phyloP scores from a whole-genome alignment of 352 stramenopile genomes.

The Phytophthora macrochlamydospora region DNA sequence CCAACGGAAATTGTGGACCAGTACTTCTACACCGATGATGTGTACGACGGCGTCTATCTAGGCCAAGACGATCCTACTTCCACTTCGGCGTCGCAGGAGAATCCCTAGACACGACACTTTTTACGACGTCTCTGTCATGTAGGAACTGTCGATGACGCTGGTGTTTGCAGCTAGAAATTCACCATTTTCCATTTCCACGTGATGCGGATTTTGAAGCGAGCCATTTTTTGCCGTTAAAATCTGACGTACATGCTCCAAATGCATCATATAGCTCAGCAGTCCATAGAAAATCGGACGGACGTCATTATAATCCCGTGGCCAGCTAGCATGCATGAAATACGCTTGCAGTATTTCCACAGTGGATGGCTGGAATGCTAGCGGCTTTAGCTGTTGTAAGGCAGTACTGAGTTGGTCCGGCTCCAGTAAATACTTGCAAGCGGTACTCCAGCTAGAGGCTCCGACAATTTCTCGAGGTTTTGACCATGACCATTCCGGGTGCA shows the following conservation, averaged over 20 bases:
- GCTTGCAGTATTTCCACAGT: slow-evolving; percentile 32
- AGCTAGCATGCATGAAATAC: slow-evolving; percentile 44
- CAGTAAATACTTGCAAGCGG: slow-evolving; percentile 46
- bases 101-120: too few relatives aligned
- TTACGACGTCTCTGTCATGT: neutral
- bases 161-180: slow-evolving; percentile 18
- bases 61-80: too few relatives aligned
- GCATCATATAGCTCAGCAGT: slow-evolving; percentile 46
- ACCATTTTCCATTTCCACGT: neutral
- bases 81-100: too few relatives aligned
- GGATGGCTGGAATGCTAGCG: slow-evolving; percentile 2
- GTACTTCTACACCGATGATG: too few relatives aligned
- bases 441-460: slow-evolving; percentile 61
- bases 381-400: slow-evolving; percentile 16
- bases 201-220: slow-evolving; percentile 9
- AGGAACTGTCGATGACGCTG: slow-evolving; percentile 19
- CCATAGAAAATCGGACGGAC: slow-evolving; percentile 34
- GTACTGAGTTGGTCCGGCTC: slow-evolving; percentile 32
- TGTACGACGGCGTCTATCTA: too few relatives aligned
- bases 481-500: slow-evolving; percentile 48
- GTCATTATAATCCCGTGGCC: slow-evolving; percentile 33
- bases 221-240: slow-evolving; percentile 35
- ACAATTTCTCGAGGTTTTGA: slow-evolving; percentile 50
- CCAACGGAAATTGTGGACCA: too few relatives aligned
- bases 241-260: slow-evolving; percentile 38